phyloP scores from a whole-genome alignment of 768 basidiomycete species.

The Clathrus columnatus region DNA sequence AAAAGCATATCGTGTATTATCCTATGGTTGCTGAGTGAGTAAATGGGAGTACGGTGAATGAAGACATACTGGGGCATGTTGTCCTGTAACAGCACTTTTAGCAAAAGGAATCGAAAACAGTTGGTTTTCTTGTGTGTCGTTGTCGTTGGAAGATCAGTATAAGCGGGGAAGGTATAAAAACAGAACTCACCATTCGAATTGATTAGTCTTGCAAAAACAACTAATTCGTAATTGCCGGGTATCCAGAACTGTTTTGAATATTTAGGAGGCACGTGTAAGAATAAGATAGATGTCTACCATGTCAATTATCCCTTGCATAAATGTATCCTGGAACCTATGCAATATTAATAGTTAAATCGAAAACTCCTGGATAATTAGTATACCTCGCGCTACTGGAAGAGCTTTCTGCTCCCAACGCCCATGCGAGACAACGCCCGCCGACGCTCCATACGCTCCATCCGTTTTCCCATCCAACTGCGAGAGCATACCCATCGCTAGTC shows the following conservation, averaged over 20 bases:
- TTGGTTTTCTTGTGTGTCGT: conserved; percentile 52
- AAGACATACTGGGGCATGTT: conserved; percentile 75
- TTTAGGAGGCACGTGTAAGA: neutral
- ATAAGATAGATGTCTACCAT: conserved; percentile 43
- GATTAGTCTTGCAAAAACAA: conserved; percentile 53
- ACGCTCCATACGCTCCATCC: conserved; percentile 92
- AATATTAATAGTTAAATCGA: neutral
- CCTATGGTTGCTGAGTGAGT: conserved; percentile 37
- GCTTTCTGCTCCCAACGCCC: conserved; percentile 63
- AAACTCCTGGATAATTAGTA: conserved; percentile 3
- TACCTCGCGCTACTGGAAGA: conserved; percentile 45
- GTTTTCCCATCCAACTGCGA: conserved; percentile 84
- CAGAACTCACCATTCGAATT: conserved; percentile 38
- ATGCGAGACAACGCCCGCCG: conserved; percentile 79
- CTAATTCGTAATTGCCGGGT: conserved; percentile 84
- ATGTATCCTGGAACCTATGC: conserved; percentile 62
- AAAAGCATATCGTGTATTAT: conserved; percentile 93
- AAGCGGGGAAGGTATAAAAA: neutral
- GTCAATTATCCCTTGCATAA: conserved; percentile 71
- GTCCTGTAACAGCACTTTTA: conserved; percentile 86
- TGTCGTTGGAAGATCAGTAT: conserved; percentile 2
- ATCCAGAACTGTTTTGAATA: conserved; percentile 69
- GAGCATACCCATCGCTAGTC: conserved; percentile 92
- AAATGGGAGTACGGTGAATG: neutral
- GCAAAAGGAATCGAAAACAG: conserved; percentile 86